These are phyloP conservation scores for Terana coerulea DNA, from an alignment of 768 basidiomycete genomes.

Conservation along the genomic window DNA sequence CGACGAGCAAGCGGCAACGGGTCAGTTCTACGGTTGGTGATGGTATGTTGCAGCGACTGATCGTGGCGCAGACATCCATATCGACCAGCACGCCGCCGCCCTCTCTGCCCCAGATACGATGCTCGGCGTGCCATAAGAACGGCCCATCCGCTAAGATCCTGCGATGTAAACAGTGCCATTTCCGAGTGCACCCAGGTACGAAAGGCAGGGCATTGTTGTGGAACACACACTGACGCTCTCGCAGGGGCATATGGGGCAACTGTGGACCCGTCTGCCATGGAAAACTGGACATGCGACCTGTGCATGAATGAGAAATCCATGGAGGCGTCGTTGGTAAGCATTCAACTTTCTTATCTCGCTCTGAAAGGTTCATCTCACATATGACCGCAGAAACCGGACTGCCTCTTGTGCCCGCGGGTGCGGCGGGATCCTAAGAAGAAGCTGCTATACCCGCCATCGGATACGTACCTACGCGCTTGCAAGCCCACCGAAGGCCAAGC, in stretches of 20 bases:
- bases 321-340: slow-evolving; percentile 76
- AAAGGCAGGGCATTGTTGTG: slow-evolving; percentile 1
- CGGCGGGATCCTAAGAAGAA: slow-evolving; percentile 47
- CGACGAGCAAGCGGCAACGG: slow-evolving; percentile 62
- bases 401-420: slow-evolving; percentile 75
- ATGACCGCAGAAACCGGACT: slow-evolving; percentile 63
- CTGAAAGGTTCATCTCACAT: slow-evolving; percentile 5
- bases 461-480: slow-evolving; percentile 68
- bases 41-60: background rate
- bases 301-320: slow-evolving; percentile 80
- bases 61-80: slow-evolving; percentile 31
- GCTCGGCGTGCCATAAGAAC: slow-evolving; percentile 68
- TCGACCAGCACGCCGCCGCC: slow-evolving; percentile 62
- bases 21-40: slow-evolving; percentile 27
- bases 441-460: slow-evolving; percentile 43
- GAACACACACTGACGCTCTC: background rate
- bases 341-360: background rate
- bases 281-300: slow-evolving; percentile 83
- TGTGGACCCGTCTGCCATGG: slow-evolving; percentile 57
- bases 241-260: slow-evolving; percentile 67
- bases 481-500: slow-evolving; percentile 93
- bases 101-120: slow-evolving; percentile 60
- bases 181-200: slow-evolving; percentile 78
- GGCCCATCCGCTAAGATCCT: slow-evolving; percentile 77
- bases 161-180: slow-evolving; percentile 75